Conservation (phyloP, 1,139 yeast species). For the Taphrina betulina region DNA sequence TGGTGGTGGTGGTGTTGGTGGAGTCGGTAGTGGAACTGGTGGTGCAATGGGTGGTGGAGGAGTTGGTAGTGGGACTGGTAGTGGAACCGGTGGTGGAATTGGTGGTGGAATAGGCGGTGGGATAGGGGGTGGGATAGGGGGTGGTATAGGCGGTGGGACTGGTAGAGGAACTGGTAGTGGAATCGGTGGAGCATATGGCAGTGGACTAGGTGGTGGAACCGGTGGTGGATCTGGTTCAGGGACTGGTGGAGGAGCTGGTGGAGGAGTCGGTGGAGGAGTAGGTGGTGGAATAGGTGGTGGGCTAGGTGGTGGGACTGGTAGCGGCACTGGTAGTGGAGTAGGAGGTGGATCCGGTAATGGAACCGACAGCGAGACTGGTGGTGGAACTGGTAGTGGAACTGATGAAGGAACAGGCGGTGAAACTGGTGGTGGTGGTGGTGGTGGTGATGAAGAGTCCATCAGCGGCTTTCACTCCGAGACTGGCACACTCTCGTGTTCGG, state of each 20-base stretch:
- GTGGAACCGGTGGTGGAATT: not conserved
- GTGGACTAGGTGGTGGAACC: not conserved
- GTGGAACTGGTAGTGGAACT: not conserved
- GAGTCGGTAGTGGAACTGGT: not conserved
- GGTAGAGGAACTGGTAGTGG: slow-evolving; percentile 2
- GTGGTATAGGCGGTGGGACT: not conserved
- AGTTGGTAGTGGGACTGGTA: not conserved
- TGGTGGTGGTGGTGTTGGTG: not conserved
- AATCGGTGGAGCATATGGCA: not conserved
- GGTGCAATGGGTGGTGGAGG: not conserved
- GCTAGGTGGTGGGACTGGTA: not conserved
- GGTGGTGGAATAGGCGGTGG: slow-evolving; percentile 3
- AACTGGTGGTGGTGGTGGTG: not conserved
- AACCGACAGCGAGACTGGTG: not conserved
- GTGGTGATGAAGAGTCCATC: not conserved
- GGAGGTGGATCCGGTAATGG: not conserved
- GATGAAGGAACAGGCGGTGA: not conserved
- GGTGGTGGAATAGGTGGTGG: not conserved
- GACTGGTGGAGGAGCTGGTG: not conserved
- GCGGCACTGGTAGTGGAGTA: not conserved
- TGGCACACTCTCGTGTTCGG: too few relatives aligned
- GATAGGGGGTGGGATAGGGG: not conserved
- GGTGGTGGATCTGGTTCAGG: slow-evolving; percentile 3
- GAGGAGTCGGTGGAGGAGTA: not conserved
- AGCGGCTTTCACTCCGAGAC: not conserved